Evolutionary conservation across 306 rosid genomes (phyloP), one percentile per base, ranked within the genome.

Genomic region (Oemleria cerasiformis): DNA sequence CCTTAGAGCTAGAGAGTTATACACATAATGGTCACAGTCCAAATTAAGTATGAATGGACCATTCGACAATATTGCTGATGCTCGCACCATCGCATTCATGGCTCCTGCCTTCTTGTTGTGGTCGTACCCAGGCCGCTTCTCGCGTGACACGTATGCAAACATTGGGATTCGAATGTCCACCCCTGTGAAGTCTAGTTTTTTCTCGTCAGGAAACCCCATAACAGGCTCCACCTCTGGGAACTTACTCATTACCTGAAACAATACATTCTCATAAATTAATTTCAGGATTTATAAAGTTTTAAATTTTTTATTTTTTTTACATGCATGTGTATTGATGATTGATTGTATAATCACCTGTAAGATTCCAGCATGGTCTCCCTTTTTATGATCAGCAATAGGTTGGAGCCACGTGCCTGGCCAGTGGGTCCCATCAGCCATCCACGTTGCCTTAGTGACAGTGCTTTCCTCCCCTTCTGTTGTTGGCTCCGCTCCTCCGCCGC

Each of bases 61-160:
- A 30, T 92, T 92, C 5, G 97, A 87, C 63, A 92, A 68, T 30
- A 92, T 81, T 20, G 96, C 96, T 0, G 97, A 89, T 45, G 97
- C 97, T 81, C 97, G 80, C 69, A 92, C 96, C 96, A 92, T 48
- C 56, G 96, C 86, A 5, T 92, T 92, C 97, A 92, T 92, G 73
- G 97, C 97, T 67, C 97, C 97, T 25, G 93, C 97, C 83, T 92
- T 92, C 85, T 89, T 89, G 85, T 92, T 85, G 75, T 89, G 97
- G 74, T 92, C 96, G 49, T 72, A 87, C 0, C 97, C 97, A 9
- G 88, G 90, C 25, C 97, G 77, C 63, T 89, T 92, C 76, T 92
- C 97, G 70, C 97, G 79, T 0, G 97, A 92, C 59, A 92, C 96
- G 40, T 92, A 92, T 13, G 88, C 96, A 65, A 89, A 89, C 97